phyloP scores from a whole-genome alignment of 1,284 basidiomycete genomes.

The Psilocybe mexicana region DNA sequence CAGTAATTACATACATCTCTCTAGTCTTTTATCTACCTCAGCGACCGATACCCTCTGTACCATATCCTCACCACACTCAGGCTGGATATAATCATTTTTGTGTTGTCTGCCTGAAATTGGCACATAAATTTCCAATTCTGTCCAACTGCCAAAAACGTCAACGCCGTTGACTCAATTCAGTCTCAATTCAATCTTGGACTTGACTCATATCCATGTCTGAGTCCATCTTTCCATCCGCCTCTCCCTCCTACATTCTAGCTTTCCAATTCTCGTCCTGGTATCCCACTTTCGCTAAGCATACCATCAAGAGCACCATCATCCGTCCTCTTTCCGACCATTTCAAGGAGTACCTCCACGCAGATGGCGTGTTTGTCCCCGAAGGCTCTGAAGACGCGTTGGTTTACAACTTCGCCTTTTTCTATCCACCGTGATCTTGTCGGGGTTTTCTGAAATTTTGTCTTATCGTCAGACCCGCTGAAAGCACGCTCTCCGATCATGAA shows the following conservation, averaged over 20 bases:
- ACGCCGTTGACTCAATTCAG: neutral
- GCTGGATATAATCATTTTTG: constrained; percentile 1
- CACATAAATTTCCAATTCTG: constrained; percentile 10
- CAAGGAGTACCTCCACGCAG: constrained; percentile 72
- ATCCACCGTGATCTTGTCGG: neutral
- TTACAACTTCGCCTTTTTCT: neutral
- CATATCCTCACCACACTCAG: neutral
- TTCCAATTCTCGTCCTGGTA: constrained; percentile 93
- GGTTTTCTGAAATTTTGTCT: constrained; percentile 20
- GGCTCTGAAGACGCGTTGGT: constrained; percentile 76
- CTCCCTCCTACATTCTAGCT: constrained; percentile 57
- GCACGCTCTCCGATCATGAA: constrained; percentile 56
- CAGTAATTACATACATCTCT: neutral
- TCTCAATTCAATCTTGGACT: neutral
- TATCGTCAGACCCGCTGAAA: constrained; percentile 47
- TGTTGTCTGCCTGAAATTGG: constrained; percentile 4
- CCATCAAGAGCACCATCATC: constrained; percentile 81
- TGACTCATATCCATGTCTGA: constrained; percentile 20
- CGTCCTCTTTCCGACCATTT: constrained; percentile 70
- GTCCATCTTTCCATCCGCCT: constrained; percentile 52
- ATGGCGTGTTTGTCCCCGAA: constrained; percentile 81
- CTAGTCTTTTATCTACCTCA: constrained; percentile 1
- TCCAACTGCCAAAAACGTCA: neutral
- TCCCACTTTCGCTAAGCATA: constrained; percentile 66
- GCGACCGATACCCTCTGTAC: constrained; percentile 10